Evolutionary conservation across 345 rosid species (phyloP), one percentile per base, ranked within the genome.

Genomic region (Orychophragmus violaceus): DNA sequence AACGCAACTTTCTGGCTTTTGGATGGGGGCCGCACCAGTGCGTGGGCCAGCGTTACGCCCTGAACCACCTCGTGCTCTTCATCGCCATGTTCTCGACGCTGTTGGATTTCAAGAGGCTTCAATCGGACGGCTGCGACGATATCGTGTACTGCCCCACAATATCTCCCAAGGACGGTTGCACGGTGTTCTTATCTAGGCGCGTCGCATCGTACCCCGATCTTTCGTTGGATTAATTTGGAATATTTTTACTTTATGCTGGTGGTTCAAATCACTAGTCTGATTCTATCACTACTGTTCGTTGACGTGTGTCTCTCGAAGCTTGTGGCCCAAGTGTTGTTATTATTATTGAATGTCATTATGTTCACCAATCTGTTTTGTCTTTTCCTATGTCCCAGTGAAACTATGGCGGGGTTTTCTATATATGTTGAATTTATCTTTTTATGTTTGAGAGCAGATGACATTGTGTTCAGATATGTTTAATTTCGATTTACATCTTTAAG

Each of bases 11-110:
- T 59, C 9, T 92, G 39, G 87, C 90, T 0, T 92, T 92, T 4
- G 98, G 98, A 5, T 84, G 91, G 1, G 98, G 98, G 1, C 39
- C 96, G 45, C 98, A 92, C 82, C 96, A 87, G 66, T 92, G 98
- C 10, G 88, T 89, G 66, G 98, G 98, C 3, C 96, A 92, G 78
- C 78, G 93, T 64, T 89, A 92, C 57, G 98, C 98, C 0, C 5
- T 86, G 44, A 89, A 87, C 66, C 93, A 89, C 27, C 80, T 92
- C 30, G 90, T 83, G 19, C 83, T 92, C 18, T 89, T 89, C 74
- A 82, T 86, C 7, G 91, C 95, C 0, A 79, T 89, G 84, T 89
- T 92, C 68, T 54, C 77, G 3, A 62, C 84, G 23, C 14, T 87
- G 48, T 44, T 83, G 1, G 86, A 92, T 72, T 86, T 87, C 81